phyloP scores from a whole-genome alignment of 1,284 basidiomycete genomes.

The Naganishia liquefaciens region DNA sequence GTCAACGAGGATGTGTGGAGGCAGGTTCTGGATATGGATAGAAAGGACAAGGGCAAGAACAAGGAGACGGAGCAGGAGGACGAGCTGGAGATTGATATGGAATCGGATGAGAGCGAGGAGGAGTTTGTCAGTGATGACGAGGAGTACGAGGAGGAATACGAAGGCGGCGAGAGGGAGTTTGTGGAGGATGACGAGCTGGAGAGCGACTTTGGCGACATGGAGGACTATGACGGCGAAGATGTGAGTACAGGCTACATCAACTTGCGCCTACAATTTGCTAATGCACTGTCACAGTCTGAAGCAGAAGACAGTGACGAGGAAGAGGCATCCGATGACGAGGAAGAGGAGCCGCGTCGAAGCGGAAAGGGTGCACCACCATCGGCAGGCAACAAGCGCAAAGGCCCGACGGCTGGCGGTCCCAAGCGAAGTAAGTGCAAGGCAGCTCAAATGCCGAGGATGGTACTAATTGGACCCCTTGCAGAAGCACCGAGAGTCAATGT shows the following conservation, averaged over 20 bases:
- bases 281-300: constrained; percentile 33
- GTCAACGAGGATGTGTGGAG: constrained; percentile 98
- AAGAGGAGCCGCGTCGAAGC: constrained; percentile 54
- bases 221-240: constrained; percentile 60
- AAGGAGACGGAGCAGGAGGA: constrained; percentile 57
- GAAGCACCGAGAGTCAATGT: constrained; percentile 83
- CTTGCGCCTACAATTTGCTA: not conserved
- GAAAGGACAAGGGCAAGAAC: constrained; percentile 45
- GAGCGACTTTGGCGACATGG: constrained; percentile 57
- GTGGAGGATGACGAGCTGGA: constrained; percentile 73
- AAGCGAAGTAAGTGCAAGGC: constrained; percentile 46
- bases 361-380: constrained; percentile 44
- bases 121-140: constrained; percentile 61
- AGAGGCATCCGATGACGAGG: constrained; percentile 46
- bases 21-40: constrained; percentile 78
- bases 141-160: constrained; percentile 49
- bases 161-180: constrained; percentile 66
- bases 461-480: constrained; percentile 46
- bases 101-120: constrained; percentile 60
- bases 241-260: constrained; percentile 37
- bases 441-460: constrained; percentile 30
- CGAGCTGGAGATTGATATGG: constrained; percentile 59
- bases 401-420: constrained; percentile 57
- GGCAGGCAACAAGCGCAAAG: constrained; percentile 47
- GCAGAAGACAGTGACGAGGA: constrained; percentile 50